Conservation (phyloP, 176 grass and related monocot species). For the Triticum aestivum region DNA sequence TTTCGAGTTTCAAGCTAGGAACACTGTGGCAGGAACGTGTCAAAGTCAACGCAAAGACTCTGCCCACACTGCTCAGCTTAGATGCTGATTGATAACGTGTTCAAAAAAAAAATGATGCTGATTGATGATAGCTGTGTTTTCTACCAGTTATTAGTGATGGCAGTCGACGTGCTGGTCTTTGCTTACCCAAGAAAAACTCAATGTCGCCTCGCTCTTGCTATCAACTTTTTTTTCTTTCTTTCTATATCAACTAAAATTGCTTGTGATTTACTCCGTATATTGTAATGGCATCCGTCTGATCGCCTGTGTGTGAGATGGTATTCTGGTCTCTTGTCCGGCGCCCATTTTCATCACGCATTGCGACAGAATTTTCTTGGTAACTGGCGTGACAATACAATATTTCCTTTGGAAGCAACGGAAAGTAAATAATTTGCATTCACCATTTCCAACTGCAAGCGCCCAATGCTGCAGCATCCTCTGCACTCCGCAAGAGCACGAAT, state of each 20-base stretch:
- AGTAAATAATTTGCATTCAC: too few species aligned
- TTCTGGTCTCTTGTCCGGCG: too few species aligned
- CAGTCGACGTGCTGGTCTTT: background rate
- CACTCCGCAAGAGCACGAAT: background rate
- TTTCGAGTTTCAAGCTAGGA: background rate
- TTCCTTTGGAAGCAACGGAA: background rate
- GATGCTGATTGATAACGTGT: too few species aligned
- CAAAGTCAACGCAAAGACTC: background rate
- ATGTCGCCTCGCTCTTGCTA: background rate
- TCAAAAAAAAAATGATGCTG: too few species aligned
- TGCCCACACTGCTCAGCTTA: background rate
- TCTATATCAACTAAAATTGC: too few species aligned
- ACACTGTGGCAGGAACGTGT: background rate
- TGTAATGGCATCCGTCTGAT: too few species aligned
- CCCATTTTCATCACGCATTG: background rate
- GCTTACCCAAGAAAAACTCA: background rate
- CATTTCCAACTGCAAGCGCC: background rate
- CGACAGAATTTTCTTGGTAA: background rate
- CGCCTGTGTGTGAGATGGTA: too few species aligned
- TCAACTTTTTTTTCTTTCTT: background rate
- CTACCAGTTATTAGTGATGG: too few species aligned
- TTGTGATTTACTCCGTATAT: too few species aligned
- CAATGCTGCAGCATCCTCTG: too few species aligned
- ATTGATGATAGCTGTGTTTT: too few species aligned
- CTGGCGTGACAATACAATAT: background rate